phyloP scores from a whole-genome alignment of 2,329 filamentous ascomycete species.

The Calonectria fujianensis region DNA sequence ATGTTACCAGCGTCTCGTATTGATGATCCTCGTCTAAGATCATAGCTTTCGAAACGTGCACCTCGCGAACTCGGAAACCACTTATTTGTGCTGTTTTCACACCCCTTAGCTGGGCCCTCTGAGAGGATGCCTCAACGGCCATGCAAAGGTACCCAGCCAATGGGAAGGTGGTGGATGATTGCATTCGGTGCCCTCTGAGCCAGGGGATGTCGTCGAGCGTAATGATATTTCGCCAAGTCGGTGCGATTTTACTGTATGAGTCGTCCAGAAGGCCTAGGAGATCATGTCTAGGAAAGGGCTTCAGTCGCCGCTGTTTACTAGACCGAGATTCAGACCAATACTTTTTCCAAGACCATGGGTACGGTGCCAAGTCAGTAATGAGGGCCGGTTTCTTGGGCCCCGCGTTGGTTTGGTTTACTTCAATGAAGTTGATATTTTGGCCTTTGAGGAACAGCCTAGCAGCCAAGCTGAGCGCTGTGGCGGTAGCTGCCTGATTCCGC shows the following conservation, averaged over 20 bases:
- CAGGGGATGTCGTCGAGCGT: slow-evolving; percentile 72
- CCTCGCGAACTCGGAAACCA: slow-evolving; percentile 46
- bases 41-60: slow-evolving; percentile 53
- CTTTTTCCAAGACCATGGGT: slow-evolving; percentile 67
- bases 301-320: slow-evolving; percentile 64
- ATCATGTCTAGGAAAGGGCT: slow-evolving; percentile 64
- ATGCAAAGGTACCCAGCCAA: slow-evolving; percentile 72
- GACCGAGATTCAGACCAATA: slow-evolving; percentile 70
- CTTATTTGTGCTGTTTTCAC: slow-evolving; percentile 46
- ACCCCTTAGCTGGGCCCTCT: slow-evolving; percentile 55
- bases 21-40: slow-evolving; percentile 51
- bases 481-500: slow-evolving; percentile 70
- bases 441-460: slow-evolving; percentile 67
- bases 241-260: slow-evolving; percentile 66
- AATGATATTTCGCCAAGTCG: slow-evolving; percentile 70
- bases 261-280: slow-evolving; percentile 67
- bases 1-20: slow-evolving; percentile 53
- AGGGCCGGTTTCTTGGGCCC: slow-evolving; percentile 49
- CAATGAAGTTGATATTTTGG: slow-evolving; percentile 63
- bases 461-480: slow-evolving; percentile 66
- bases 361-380: slow-evolving; percentile 66
- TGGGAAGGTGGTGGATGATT: slow-evolving; percentile 74
- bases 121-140: slow-evolving; percentile 68
- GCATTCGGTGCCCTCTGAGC: slow-evolving; percentile 75
- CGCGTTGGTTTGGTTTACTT: slow-evolving; percentile 64